These are phyloP conservation scores for Salisapilia sapeloensis DNA, from an alignment of 352 stramenopile genomes.

Conservation along the genomic window DNA sequence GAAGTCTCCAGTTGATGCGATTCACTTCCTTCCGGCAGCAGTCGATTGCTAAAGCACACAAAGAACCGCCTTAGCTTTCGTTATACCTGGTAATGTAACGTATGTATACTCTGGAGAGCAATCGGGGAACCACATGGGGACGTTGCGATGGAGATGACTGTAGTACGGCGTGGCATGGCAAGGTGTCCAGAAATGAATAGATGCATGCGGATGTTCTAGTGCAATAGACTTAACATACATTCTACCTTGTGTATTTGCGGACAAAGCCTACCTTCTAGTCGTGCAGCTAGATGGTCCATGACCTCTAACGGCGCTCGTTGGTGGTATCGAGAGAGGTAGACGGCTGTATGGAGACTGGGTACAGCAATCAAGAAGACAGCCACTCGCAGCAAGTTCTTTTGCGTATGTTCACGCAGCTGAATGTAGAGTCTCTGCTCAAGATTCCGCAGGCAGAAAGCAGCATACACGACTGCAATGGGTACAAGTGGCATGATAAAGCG, in stretches of 20 bases:
- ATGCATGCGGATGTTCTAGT: conserved; percentile 15
- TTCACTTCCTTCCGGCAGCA: conserved; percentile 32
- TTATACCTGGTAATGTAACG: conserved; percentile 1
- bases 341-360: conserved; percentile 38
- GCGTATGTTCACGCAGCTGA: conserved; percentile 28
- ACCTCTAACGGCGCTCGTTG: conserved; percentile 56
- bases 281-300: conserved; percentile 58
- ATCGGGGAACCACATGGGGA: conserved; percentile 75
- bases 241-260: background rate
- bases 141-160: conserved; percentile 70
- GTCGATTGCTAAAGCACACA: conserved; percentile 24
- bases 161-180: conserved; percentile 80
- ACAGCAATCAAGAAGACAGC: conserved; percentile 31
- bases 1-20: conserved; percentile 47
- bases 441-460: conserved; percentile 54
- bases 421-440: conserved; percentile 42
- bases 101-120: conserved; percentile 48
- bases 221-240: background rate
- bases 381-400: conserved; percentile 32
- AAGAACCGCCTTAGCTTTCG: too few species aligned
- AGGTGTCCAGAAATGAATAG: conserved; percentile 74
- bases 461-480: conserved; percentile 51
- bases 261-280: conserved; percentile 20
- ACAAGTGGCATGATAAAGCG: conserved; percentile 74
- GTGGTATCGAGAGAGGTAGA: conserved; percentile 58